These are phyloP conservation scores for Termitomyces sp. DNA, from an alignment of 768 basidiomycete genomes.

Conservation along the genomic window DNA sequence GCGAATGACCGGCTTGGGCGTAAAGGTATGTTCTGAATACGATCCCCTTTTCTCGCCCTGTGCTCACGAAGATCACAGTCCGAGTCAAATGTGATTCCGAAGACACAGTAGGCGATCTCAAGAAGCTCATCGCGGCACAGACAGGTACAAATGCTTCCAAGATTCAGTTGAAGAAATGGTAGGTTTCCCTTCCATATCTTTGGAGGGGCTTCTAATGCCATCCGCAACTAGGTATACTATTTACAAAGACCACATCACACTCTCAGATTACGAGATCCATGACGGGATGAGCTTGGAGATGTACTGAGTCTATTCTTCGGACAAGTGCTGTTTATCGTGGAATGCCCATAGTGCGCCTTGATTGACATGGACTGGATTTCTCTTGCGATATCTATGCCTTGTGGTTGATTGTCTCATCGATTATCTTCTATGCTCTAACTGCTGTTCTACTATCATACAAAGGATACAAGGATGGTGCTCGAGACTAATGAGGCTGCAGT, in stretches of 20 bases:
- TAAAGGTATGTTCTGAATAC: conserved; percentile 58
- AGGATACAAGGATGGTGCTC: not conserved
- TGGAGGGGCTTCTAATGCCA: not conserved
- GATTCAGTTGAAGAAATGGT: conserved; percentile 98
- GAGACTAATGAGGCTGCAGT: not conserved
- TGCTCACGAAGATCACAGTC: conserved; percentile 40
- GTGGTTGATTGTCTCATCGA: not conserved
- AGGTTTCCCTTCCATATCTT: conserved; percentile 18
- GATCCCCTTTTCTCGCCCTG: not conserved
- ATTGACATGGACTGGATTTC: not conserved
- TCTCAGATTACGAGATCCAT: conserved; percentile 88
- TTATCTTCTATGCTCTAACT: not conserved
- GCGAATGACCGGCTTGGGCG: conserved; percentile 94
- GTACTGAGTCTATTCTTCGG: conserved; percentile 46
- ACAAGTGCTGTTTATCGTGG: not conserved
- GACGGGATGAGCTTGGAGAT: conserved; percentile 93
- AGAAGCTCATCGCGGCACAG: conserved; percentile 95
- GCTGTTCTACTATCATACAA: not conserved
- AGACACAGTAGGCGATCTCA: conserved; percentile 96
- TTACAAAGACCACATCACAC: conserved; percentile 95
- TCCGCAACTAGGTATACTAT: conserved; percentile 69
- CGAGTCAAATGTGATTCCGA: conserved; percentile 93
- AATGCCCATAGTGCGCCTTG: not conserved
- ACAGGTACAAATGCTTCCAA: conserved; percentile 82
- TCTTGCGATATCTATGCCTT: not conserved